phyloP scores from a whole-genome alignment of 2,329 filamentous ascomycete species.

The Ceratocystis lukuohia region DNA sequence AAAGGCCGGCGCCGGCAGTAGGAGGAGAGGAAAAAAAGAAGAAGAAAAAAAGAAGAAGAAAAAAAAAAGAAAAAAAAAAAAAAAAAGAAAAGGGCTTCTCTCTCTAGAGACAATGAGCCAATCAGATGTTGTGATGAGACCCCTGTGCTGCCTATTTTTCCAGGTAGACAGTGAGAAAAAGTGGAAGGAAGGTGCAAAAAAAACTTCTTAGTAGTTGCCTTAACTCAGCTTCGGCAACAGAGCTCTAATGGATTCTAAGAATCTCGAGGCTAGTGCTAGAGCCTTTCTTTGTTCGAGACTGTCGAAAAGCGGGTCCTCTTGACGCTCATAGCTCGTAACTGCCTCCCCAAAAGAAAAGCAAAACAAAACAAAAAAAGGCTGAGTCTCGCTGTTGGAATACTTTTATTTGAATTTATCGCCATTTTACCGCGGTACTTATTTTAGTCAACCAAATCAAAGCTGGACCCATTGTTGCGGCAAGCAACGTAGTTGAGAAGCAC shows the following conservation, averaged over 20 bases:
- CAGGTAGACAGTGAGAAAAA: not conserved
- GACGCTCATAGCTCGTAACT: not conserved
- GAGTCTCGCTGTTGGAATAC: not conserved
- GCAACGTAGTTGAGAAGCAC: not conserved
- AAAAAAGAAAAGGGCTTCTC: not conserved
- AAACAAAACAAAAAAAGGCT: not conserved
- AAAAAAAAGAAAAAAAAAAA: not conserved
- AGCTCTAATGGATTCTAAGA: not conserved
- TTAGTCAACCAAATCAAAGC: not conserved
- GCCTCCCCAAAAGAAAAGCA: not conserved
- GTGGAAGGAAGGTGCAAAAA: not conserved
- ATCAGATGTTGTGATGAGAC: not conserved
- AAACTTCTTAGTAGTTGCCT: not conserved
- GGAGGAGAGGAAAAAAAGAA: not conserved
- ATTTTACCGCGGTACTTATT: not conserved
- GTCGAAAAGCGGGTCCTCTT: not conserved
- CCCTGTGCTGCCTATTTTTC: not conserved
- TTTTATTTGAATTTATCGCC: not conserved
- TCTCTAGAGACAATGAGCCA: not conserved
- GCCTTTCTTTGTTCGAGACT: conserved; percentile 2
- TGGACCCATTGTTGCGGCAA: not conserved
- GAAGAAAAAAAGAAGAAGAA: not conserved
- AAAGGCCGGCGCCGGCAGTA: conserved; percentile 1
- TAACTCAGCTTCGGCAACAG: not conserved
- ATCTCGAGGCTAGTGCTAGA: not conserved